Conservation (phyloP, 768 basidiomycete species). For the Termitomyces sp. region DNA sequence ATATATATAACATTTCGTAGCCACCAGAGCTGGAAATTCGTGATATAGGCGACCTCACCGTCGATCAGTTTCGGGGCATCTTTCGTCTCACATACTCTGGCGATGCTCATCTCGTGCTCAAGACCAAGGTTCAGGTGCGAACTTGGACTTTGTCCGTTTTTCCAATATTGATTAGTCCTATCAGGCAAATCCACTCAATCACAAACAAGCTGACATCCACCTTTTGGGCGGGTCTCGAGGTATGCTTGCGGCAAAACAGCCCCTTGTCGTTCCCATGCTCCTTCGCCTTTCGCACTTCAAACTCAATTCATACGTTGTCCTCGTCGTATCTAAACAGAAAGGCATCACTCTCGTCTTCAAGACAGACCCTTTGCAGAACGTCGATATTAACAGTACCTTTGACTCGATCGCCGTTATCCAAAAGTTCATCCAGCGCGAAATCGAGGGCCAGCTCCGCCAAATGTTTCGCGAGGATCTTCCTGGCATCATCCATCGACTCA, state of each 20-base stretch:
- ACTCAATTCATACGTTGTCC: conserved; percentile 92
- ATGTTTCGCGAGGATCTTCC: conserved; percentile 98
- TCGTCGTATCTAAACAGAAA: conserved; percentile 95
- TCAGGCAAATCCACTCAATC: conserved; percentile 92
- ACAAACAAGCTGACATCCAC: conserved; percentile 87
- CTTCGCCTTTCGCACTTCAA: conserved; percentile 94
- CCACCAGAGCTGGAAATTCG: conserved; percentile 96
- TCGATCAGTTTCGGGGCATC: conserved; percentile 94
- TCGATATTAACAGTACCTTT: conserved; percentile 96
- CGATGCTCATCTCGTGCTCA: conserved; percentile 82
- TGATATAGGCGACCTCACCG: conserved; percentile 94
- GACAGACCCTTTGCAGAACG: conserved; percentile 96
- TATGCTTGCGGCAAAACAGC: conserved; percentile 91
- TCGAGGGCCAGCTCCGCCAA: conserved; percentile 93
- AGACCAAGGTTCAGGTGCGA: conserved; percentile 89
- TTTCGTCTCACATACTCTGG: conserved; percentile 93
- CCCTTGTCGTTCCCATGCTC: conserved; percentile 96
- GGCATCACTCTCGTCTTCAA: conserved; percentile 99
- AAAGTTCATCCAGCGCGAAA: conserved; percentile 95
- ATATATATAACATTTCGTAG: conserved; percentile 32
- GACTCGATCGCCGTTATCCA: conserved; percentile 98
- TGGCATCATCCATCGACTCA: conserved; percentile 91
- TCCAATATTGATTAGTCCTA: not conserved
- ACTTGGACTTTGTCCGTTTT: not conserved
- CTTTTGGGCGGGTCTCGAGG: conserved; percentile 77